phyloP scores from a whole-genome alignment of 768 basidiomycete species.

The Phaeotremella skinneri region DNA sequence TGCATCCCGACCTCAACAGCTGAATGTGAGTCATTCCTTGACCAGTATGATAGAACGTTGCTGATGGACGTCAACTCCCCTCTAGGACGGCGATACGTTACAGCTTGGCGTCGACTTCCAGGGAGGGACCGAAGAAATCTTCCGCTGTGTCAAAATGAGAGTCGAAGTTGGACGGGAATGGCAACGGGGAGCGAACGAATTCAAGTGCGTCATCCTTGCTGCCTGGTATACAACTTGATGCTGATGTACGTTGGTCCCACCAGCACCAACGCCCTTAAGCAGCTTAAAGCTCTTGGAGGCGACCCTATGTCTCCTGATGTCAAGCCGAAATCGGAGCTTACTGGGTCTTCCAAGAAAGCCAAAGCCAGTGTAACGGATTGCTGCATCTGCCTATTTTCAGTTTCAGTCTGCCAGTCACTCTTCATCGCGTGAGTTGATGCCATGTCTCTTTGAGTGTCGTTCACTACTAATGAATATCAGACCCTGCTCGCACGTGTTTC shows the following conservation, averaged over 20 bases:
- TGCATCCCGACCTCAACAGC: conserved; percentile 70
- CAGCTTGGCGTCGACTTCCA: conserved; percentile 98
- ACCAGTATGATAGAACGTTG: conserved; percentile 3
- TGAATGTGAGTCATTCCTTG: conserved; percentile 56
- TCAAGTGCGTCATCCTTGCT: conserved; percentile 65
- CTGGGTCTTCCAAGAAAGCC: conserved; percentile 33
- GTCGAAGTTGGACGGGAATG: conserved; percentile 87
- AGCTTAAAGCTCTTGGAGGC: conserved; percentile 59
- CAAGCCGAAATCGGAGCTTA: conserved; percentile 14
- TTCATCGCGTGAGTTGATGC: conserved; percentile 68
- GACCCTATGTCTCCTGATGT: conserved; percentile 11
- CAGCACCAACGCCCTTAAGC: conserved; percentile 66
- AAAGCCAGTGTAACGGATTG: conserved; percentile 63
- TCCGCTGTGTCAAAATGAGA: conserved; percentile 93
- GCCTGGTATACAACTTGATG: not conserved
- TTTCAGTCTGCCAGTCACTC: conserved; percentile 89
- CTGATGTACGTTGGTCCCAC: not conserved
- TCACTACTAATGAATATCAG: conserved; percentile 19
- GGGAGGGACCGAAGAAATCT: conserved; percentile 93
- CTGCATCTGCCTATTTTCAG: conserved; percentile 88
- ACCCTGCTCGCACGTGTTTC: conserved; percentile 83
- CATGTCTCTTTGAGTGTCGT: not conserved
- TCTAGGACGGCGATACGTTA: conserved; percentile 78
- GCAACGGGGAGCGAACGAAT: conserved; percentile 83
- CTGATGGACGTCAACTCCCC: not conserved